phyloP scores from a whole-genome alignment of 345 rosid species.

The Bruguiera parviflora region DNA sequence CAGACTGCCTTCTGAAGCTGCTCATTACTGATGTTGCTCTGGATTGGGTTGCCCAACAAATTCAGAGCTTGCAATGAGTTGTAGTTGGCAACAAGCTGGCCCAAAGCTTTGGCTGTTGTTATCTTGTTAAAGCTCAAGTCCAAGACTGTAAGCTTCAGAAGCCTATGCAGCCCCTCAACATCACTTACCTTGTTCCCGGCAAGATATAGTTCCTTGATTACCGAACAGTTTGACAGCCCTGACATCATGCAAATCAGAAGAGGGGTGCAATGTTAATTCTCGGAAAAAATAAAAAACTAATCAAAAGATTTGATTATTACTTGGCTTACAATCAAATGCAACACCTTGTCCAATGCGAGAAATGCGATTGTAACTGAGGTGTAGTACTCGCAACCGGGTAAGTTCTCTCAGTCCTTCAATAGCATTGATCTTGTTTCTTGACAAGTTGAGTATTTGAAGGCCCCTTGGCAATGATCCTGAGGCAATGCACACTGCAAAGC shows the following conservation, averaged over 20 bases:
- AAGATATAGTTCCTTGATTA: constrained; percentile 82
- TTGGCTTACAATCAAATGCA: background rate
- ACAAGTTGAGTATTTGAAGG: constrained; percentile 66
- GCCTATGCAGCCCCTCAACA: constrained; percentile 85
- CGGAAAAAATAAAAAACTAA: background rate
- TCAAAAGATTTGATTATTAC: background rate
- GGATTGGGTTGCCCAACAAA: constrained; percentile 79
- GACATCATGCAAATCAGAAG: background rate
- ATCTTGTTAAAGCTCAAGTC: constrained; percentile 97
- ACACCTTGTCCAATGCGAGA: constrained; percentile 87
- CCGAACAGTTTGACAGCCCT: constrained; percentile 83
- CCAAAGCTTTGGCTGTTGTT: constrained; percentile 71
- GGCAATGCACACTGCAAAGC: constrained; percentile 58
- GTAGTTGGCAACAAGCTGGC: constrained; percentile 92
- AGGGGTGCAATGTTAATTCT: background rate
- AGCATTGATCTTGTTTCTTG: constrained; percentile 72
- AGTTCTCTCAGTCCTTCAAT: constrained; percentile 89
- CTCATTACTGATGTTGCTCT: constrained; percentile 68
- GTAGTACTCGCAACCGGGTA: constrained; percentile 64
- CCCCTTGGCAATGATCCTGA: constrained; percentile 85
- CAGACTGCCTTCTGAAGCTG: constrained; percentile 73
- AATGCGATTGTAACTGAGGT: constrained; percentile 91
- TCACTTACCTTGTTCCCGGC: constrained; percentile 90
- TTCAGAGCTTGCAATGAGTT: constrained; percentile 70
- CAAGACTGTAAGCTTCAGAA: constrained; percentile 72